Percentiles rank a stretch among this genome's conserved stretches.
Conservation (phyloP, 2,329 filamentous ascomycete genomes). For the Cordyceps cicadae region DNA sequence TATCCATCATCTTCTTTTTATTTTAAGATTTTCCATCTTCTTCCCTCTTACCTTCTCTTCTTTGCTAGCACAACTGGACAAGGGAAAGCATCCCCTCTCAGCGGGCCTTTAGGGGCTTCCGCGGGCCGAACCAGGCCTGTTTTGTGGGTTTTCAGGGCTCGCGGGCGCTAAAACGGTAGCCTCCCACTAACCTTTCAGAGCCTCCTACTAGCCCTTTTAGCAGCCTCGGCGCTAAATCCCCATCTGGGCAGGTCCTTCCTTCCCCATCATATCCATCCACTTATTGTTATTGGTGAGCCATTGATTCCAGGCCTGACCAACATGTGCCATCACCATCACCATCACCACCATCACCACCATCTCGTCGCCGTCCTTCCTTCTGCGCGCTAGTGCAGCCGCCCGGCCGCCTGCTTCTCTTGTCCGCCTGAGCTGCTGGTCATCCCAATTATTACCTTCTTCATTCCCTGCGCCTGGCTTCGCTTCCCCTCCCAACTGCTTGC, state of each 20-base stretch:
- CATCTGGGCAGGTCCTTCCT: neutral
- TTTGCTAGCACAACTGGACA: too few species aligned
- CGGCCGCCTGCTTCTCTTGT: neutral
- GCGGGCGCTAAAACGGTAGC: neutral
- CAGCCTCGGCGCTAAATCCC: neutral
- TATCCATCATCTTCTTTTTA: too few species aligned
- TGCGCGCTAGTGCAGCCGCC: constrained; percentile 7
- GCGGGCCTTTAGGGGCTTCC: neutral
- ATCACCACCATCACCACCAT: neutral
- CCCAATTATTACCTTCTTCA: neutral
- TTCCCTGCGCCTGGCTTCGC: neutral
- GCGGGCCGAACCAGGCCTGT: neutral
- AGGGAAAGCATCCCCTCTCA: too few species aligned
- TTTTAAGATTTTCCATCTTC: too few species aligned
- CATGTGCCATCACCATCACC: constrained; percentile 3
- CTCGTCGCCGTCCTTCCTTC: neutral
- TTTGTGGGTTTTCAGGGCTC: neutral
- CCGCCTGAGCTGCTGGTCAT: neutral
- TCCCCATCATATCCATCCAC: neutral
- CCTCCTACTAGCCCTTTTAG: neutral
- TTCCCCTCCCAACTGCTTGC: neutral
- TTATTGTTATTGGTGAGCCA: neutral
- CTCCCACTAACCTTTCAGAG: neutral
- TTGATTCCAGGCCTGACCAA: constrained; percentile 1
- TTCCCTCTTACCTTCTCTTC: too few species aligned